These are phyloP conservation scores for Clonostachys byssicola DNA, from an alignment of 2,329 filamentous ascomycete species.

Conservation along the genomic window DNA sequence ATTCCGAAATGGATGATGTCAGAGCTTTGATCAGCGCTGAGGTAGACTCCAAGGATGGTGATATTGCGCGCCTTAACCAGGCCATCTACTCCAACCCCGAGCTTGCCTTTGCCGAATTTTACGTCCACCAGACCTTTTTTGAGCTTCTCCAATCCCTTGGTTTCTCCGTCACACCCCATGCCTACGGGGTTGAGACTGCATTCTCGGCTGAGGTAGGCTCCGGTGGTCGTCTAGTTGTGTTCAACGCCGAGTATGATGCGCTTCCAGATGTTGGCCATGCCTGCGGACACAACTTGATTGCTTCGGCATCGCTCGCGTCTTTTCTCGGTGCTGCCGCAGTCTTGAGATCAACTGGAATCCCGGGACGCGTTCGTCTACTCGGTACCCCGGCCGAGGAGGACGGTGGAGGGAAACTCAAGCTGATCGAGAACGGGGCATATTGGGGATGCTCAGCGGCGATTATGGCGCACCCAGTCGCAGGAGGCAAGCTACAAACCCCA, in stretches of 20 bases:
- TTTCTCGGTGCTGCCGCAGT: slow-evolving; percentile 28
- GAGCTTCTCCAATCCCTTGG: slow-evolving; percentile 11
- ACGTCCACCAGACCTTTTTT: slow-evolving; percentile 16
- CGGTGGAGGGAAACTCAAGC: slow-evolving; percentile 28
- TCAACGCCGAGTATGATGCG: slow-evolving; percentile 37
- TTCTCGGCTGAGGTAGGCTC: slow-evolving; percentile 20
- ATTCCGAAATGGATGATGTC: too few relatives aligned
- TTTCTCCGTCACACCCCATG: slow-evolving; percentile 17
- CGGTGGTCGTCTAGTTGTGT: slow-evolving; percentile 21
- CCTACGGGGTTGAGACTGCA: slow-evolving; percentile 24
- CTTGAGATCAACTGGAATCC: slow-evolving; percentile 15
- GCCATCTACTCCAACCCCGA: slow-evolving; percentile 17
- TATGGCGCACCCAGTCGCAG: slow-evolving; percentile 17
- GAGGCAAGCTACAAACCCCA: slow-evolving; percentile 1
- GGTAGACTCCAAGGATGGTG: too few relatives aligned
- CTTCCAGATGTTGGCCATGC: slow-evolving; percentile 37
- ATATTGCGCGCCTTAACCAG: too few relatives aligned
- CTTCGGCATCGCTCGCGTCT: slow-evolving; percentile 27
- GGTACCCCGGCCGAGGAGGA: slow-evolving; percentile 37
- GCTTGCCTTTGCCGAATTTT: slow-evolving; percentile 17
- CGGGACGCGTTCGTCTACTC: slow-evolving; percentile 29
- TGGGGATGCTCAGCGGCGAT: slow-evolving; percentile 15
- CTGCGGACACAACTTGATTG: slow-evolving; percentile 41
- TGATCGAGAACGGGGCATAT: slow-evolving; percentile 14
- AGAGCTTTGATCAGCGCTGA: too few relatives aligned